Conservation (phyloP, 2,329 filamentous ascomycete species). For the Reticulascus tulasneorum region DNA sequence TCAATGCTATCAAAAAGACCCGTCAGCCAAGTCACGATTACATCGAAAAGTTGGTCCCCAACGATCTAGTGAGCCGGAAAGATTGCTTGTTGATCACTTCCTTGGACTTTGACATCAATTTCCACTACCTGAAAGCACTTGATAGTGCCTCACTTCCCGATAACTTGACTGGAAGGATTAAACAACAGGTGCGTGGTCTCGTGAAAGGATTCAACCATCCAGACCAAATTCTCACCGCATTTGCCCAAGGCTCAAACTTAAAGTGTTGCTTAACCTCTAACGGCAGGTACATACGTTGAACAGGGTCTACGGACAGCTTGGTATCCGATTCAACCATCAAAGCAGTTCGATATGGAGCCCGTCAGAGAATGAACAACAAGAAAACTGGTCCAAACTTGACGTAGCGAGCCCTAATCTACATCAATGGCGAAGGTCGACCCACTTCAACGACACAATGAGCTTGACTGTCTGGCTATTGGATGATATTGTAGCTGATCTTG, state of each 20-base stretch:
- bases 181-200: conserved; percentile 1
- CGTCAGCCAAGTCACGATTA: background rate
- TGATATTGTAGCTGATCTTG: background rate
- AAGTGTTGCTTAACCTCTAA: conserved; percentile 4
- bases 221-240: too few species aligned
- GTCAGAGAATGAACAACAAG: too few species aligned
- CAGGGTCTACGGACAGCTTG: too few species aligned
- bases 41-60: background rate
- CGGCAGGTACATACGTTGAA: too few species aligned
- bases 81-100: conserved; percentile 6
- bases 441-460: conserved; percentile 2
- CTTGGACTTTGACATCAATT: conserved; percentile 7
- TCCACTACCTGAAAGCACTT: conserved; percentile 10
- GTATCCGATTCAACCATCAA: too few species aligned
- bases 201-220: background rate
- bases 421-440: conserved; percentile 6
- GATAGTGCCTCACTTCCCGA: conserved; percentile 1
- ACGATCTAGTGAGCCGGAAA: conserved; percentile 3
- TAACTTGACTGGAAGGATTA: conserved; percentile 5
- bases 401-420: conserved; percentile 10
- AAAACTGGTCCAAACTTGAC: too few species aligned
- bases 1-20: conserved; percentile 2
- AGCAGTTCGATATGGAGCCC: too few species aligned
- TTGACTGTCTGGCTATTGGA: conserved; percentile 10
- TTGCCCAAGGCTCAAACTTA: background rate